Evolutionary conservation across 176 grass and related monocot genomes (phyloP).

Genomic region (Lolium multiflorum): DNA sequence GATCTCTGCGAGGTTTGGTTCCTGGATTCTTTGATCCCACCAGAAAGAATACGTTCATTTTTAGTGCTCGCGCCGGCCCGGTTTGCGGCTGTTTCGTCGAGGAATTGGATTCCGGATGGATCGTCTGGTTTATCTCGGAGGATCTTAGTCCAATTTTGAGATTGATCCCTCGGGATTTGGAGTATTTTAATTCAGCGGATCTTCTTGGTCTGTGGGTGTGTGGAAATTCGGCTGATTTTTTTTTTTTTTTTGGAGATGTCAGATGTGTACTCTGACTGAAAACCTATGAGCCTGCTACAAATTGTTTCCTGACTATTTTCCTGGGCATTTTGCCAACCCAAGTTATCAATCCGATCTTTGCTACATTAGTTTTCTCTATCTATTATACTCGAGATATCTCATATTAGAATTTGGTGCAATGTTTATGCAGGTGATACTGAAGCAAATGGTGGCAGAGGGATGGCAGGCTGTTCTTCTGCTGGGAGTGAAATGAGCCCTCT

Average conservation of each 20-base stretch:
- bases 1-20: slow-evolving; percentile 22
- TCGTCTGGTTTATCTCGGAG: slow-evolving; percentile 12
- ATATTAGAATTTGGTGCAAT: neutral
- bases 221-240: neutral
- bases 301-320: slow-evolving; percentile 7
- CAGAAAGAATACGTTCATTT: neutral
- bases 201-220: slow-evolving; percentile 30
- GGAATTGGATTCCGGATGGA: slow-evolving; percentile 18
- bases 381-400: neutral
- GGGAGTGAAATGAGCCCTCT: slow-evolving; percentile 1
- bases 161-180: slow-evolving; percentile 37
- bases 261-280: slow-evolving; percentile 10
- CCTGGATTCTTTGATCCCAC: slow-evolving; percentile 39
- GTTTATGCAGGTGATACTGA: neutral
- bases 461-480: slow-evolving; percentile 29
- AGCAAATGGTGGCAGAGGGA: neutral
- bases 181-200: neutral
- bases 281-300: neutral
- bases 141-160: slow-evolving; percentile 14
- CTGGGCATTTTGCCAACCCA: neutral
- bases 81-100: slow-evolving; percentile 17
- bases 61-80: neutral
- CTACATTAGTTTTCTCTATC: neutral
- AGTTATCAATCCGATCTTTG: neutral
- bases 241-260: neutral